Evolutionary conservation across 1,139 yeast species (phyloP).

Genomic region (Arxiozyma telluris): DNA sequence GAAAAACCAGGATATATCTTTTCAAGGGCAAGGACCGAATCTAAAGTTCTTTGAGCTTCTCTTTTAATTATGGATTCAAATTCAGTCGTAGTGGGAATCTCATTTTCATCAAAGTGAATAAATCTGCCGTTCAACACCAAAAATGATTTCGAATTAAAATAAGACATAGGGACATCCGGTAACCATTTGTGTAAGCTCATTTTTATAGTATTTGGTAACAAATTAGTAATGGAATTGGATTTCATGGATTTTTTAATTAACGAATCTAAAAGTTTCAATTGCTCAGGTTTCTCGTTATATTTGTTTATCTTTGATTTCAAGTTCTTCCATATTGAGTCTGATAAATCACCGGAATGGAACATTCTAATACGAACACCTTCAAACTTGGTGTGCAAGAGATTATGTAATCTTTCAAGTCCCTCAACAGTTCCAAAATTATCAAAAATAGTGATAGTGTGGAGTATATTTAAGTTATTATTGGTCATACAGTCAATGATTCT

Average conservation of each 20-base stretch:
- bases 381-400: conserved; percentile 15
- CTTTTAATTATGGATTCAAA: conserved; percentile 45
- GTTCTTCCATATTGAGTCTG: conserved; percentile 13
- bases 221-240: neutral
- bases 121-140: conserved; percentile 28
- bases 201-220: neutral
- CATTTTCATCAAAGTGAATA: conserved; percentile 17
- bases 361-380: conserved; percentile 26
- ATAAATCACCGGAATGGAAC: conserved; percentile 20
- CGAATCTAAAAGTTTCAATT: neutral
- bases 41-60: conserved; percentile 45
- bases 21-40: conserved; percentile 34
- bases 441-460: conserved; percentile 27
- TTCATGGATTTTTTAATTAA: neutral
- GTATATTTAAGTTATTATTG: conserved; percentile 12
- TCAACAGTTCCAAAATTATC: conserved; percentile 21
- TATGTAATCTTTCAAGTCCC: conserved; percentile 18
- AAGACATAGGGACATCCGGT: conserved; percentile 16
- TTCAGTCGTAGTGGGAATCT: conserved; percentile 30
- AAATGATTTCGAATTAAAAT: conserved; percentile 14
- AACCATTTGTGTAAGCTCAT: conserved; percentile 17
- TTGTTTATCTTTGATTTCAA: conserved; percentile 6
- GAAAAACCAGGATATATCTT: conserved; percentile 12
- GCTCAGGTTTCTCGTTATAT: neutral
- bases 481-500: conserved; percentile 13